Evolutionary conservation across 164 flowering plant species (phyloP), one percentile per base, ranked within the genome.

Genomic region (Umbellularia californica): DNA sequence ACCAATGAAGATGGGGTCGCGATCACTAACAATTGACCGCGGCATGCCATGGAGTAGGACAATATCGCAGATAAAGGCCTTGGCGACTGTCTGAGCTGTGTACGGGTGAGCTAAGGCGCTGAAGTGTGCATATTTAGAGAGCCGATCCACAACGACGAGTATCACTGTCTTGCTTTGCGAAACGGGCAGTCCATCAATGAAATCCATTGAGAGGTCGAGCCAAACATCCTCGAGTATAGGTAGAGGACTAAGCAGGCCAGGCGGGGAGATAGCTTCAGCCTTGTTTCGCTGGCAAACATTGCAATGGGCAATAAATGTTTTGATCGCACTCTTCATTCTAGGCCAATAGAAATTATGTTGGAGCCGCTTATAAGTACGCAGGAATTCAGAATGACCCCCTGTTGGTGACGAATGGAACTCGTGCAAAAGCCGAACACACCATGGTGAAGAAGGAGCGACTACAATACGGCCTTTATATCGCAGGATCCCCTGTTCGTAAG

Each of bases 151-250:
- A 22, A 71, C 70, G 2, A 71, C 74, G 1, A 70, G 51, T 2
- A 76, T 71, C 2, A 1, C 27, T 2, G 0, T 2, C 11, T 63
- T 47, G 0, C 74, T 70, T 9, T 62, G 23, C 6, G 60, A 71
- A 5, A 5, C 14, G 1, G 75, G 71, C 33, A 72, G 33, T 1
- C 79, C 75, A 11, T 72, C 24, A 4, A 77, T 72, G 69, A 77
- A 77, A 35, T 77, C 75, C 79, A 77, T 72, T 0, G 75, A 65
- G 1, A 77, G 50, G 3, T 71, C 55, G 1, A 7, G 10, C 74
- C 78, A 76, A 22, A 52, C 60, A 12, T 1, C 6, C 5, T n/a
- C 11, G 0, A 70, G 70, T 9, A 76, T 50, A 5, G 69, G 78
- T 1, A 76, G 47, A 1, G 72, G 68, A 22, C 72, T 67, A 5